Evolutionary conservation across 139 green algal species (phyloP), one percentile per base, ranked within the genome.

Genomic region (Chlorella sp.): DNA sequence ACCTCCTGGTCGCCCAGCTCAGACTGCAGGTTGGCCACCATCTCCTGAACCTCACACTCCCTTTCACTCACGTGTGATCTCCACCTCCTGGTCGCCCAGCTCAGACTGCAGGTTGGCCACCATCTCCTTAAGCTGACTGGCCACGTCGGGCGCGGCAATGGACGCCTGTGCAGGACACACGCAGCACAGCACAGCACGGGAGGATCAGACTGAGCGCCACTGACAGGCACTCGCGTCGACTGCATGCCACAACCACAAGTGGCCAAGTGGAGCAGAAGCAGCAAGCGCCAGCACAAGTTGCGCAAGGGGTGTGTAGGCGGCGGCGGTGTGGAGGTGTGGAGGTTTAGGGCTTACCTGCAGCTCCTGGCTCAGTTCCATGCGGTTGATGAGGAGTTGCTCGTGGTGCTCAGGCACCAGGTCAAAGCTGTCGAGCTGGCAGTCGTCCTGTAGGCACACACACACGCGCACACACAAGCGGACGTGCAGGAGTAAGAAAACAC

Each of bases 1-100:
- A 74, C 73, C 34, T 78, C 66, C 24, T 70, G 67, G n/a, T 70
- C 59, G 6, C 35, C 60, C 30, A 78, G 67, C 66, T 78, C 73
- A 2, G 62, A 49, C 72, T 76, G 72, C 42, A 55, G 20, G 30
- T 51, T 30, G 10, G 5, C 20, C 2, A 42, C 32, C 63, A 69
- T n/a, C n/a, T n/a, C n/a, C n/a, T n/a, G n/a, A n/a, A n/a, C n/a
- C n/a, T n/a, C n/a, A n/a, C n/a, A 55, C 17, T 55, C 42, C 10
- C 17, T 55, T 55, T 10, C 42, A 69, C 63, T 69, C 32, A 69
- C 63, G 63, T 51, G 63, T 69, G 63, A 69, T 27, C 20, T 4
- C 29, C 2, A 69, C 63, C 63, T 69, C 63, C 63, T 69, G 63
- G 20, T 69, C 63, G 5, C 63, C 63, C 32, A 69, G 63, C 33